A percentile compares a stretch with the other conserved stretches of the same genome.
Conservation (phyloP, 2,329 filamentous ascomycete genomes). For the Aulographum hederae region DNA sequence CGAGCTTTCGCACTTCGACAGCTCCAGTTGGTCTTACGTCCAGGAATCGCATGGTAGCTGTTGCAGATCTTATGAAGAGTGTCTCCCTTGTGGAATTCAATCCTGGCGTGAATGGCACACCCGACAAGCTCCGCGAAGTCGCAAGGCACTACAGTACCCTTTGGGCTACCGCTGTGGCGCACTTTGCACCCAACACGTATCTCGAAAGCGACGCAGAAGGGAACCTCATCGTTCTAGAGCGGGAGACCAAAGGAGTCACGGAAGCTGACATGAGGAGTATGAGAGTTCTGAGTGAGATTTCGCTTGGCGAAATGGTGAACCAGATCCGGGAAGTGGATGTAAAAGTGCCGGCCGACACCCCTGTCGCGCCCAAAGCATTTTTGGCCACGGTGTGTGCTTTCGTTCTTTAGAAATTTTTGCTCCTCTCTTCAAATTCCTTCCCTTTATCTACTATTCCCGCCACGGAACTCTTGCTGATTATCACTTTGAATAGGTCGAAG, state of each 20-base stretch:
- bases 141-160: conserved; percentile 64
- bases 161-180: conserved; percentile 65
- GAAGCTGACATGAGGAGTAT: conserved; percentile 54
- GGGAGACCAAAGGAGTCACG: conserved; percentile 54
- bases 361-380: conserved; percentile 69
- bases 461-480: neutral
- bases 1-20: conserved; percentile 64
- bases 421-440: neutral
- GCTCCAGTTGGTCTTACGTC: conserved; percentile 69
- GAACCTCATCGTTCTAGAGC: conserved; percentile 65
- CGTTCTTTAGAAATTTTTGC: neutral
- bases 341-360: conserved; percentile 26
- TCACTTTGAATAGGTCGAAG: conserved; percentile 51
- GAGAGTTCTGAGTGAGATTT: conserved; percentile 61
- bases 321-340: conserved; percentile 61
- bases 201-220: conserved; percentile 75
- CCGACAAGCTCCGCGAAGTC: conserved; percentile 50
- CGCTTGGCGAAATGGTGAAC: conserved; percentile 87
- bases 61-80: conserved; percentile 90
- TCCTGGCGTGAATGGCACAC: conserved; percentile 32
- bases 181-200: conserved; percentile 56
- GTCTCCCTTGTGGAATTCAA: conserved; percentile 60
- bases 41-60: conserved; percentile 55
- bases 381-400: conserved; percentile 55
- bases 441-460: neutral